phyloP scores from a whole-genome alignment of 148 eudicot genomes.

The Nyssa sinensis region DNA sequence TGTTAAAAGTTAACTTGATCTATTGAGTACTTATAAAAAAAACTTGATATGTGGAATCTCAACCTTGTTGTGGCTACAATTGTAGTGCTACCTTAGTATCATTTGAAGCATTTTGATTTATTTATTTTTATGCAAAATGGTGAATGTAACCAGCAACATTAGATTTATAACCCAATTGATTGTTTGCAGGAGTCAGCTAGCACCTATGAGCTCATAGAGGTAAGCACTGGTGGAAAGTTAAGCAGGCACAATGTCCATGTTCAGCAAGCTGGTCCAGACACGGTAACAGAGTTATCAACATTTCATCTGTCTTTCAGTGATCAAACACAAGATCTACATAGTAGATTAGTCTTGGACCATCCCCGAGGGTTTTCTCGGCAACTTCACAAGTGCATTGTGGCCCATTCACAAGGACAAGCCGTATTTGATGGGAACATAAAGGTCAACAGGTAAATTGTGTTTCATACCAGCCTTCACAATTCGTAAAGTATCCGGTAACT shows the following conservation, averaged over 20 bases:
- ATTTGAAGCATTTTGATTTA: neutral
- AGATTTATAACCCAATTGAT: conserved; percentile 8
- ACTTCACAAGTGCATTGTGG: conserved; percentile 95
- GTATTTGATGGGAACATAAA: conserved; percentile 90
- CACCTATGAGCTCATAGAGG: conserved; percentile 79
- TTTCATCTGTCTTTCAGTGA: conserved; percentile 64
- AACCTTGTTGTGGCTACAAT: neutral
- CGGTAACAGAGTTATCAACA: conserved; percentile 78
- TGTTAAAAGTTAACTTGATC: no score
- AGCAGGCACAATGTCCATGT: conserved; percentile 93
- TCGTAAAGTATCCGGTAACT: neutral
- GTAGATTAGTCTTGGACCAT: conserved; percentile 74
- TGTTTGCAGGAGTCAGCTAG: conserved; percentile 69
- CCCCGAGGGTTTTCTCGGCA: conserved; percentile 81
- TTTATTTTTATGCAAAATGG: no score
- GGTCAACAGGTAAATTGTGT: conserved; percentile 66
- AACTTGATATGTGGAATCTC: neutral
- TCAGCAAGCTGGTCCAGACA: conserved; percentile 86
- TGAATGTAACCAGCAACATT: no score
- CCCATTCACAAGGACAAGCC: conserved; percentile 83
- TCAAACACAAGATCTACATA: conserved; percentile 91
- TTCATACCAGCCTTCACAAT: conserved; percentile 2
- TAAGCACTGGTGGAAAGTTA: conserved; percentile 87
- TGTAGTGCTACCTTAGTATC: neutral
- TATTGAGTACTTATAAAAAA: no score